A percentile compares a stretch with the other conserved stretches of the same genome.
phyloP scores from a whole-genome alignment of 2,329 filamentous ascomycete genomes.

The Coniochaeta ligniaria region DNA sequence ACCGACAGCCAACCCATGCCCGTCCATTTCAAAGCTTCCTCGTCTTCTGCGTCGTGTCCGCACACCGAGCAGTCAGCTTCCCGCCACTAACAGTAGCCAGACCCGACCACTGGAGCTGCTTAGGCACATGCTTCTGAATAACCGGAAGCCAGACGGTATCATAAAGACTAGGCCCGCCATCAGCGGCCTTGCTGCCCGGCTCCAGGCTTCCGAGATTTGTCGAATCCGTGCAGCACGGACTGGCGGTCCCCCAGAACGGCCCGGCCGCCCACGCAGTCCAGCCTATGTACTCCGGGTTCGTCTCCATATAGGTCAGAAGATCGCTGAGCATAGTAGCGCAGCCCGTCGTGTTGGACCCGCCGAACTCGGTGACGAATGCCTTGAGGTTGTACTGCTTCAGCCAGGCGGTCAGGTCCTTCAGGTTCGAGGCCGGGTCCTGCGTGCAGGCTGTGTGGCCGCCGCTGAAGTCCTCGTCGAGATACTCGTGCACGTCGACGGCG shows the following conservation, averaged over 20 bases:
- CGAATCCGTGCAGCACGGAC: slow-evolving; percentile 29
- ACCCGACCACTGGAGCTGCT: slow-evolving; percentile 28
- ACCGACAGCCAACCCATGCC: too few relatives aligned
- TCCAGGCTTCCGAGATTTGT: slow-evolving; percentile 35
- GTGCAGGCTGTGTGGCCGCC: slow-evolving; percentile 33
- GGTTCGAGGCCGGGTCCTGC: slow-evolving; percentile 28
- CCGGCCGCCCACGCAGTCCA: slow-evolving; percentile 44
- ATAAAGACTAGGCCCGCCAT: slow-evolving; percentile 35
- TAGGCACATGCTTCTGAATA: slow-evolving; percentile 34
- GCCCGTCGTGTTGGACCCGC: slow-evolving; percentile 34
- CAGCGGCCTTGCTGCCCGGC: slow-evolving; percentile 33
- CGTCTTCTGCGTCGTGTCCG: background rate
- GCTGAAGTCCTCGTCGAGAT: slow-evolving; percentile 41
- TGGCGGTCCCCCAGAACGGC: slow-evolving; percentile 37
- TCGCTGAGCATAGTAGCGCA: slow-evolving; percentile 30
- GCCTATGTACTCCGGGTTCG: slow-evolving; percentile 39
- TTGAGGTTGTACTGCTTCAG: slow-evolving; percentile 35
- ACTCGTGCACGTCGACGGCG: slow-evolving; percentile 43
- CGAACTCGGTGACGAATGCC: slow-evolving; percentile 43
- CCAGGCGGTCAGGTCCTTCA: slow-evolving; percentile 36
- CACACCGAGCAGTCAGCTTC: background rate
- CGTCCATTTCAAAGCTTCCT: too few relatives aligned
- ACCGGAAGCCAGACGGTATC: slow-evolving; percentile 36
- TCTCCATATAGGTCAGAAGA: slow-evolving; percentile 36
- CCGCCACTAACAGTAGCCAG: slow-evolving; percentile 19